Percentiles rank a stretch among this genome's conserved stretches.
phyloP scores from a whole-genome alignment of 768 basidiomycete genomes.

The Auricularia auricula-judae region DNA sequence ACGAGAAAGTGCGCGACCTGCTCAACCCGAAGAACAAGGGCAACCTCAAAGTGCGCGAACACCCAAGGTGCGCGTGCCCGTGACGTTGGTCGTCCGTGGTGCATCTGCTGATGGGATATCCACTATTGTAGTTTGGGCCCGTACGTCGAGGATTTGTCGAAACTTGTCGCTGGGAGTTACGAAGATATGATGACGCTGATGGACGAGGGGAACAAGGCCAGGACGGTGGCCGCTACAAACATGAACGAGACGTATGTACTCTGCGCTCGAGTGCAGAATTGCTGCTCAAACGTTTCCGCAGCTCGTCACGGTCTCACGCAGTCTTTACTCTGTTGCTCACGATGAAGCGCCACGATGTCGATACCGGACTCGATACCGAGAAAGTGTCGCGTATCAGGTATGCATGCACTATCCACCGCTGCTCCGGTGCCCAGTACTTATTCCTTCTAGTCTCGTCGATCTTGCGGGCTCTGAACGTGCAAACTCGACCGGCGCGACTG shows the following conservation, averaged over 20 bases:
- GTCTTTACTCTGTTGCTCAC: slow-evolving; percentile 93
- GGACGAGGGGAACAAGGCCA: slow-evolving; percentile 99
- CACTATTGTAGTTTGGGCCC: slow-evolving; percentile 48
- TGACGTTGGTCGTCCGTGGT: neutral
- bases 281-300: slow-evolving; percentile 17
- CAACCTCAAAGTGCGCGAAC: slow-evolving; percentile 93
- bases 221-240: slow-evolving; percentile 96
- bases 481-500: slow-evolving; percentile 95
- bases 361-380: slow-evolving; percentile 85
- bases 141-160: slow-evolving; percentile 97
- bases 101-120: neutral
- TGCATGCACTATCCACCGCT: slow-evolving; percentile 11
- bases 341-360: slow-evolving; percentile 78
- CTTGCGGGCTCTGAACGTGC: slow-evolving; percentile 95
- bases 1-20: slow-evolving; percentile 95
- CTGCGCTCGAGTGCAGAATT: neutral
- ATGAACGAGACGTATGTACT: slow-evolving; percentile 96
- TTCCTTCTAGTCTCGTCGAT: slow-evolving; percentile 67
- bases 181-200: slow-evolving; percentile 98
- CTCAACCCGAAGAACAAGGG: slow-evolving; percentile 96
- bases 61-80: slow-evolving; percentile 47
- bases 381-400: slow-evolving; percentile 97
- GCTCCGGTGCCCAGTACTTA: neutral
- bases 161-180: slow-evolving; percentile 82
- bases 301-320: slow-evolving; percentile 93